Conservation (phyloP, 495 filamentous ascomycete genomes). For the Podospora pseudopauciseta region DNA sequence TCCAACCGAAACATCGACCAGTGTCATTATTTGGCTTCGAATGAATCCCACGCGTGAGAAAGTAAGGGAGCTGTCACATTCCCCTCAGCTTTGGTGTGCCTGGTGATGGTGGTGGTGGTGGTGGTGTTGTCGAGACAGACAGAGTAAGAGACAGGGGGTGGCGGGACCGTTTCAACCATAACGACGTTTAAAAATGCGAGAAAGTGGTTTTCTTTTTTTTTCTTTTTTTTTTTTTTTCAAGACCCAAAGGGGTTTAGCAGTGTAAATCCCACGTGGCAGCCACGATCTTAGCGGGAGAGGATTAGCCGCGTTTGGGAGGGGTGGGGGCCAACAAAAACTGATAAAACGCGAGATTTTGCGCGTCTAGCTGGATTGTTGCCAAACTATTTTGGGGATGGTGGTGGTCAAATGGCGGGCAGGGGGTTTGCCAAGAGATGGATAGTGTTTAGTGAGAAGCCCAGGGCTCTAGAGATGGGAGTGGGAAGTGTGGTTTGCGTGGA, state of each 20-base stretch:
- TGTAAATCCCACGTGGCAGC: constrained; percentile 4
- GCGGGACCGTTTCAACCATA: neutral
- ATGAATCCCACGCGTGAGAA: too few species aligned
- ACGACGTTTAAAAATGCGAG: too few species aligned
- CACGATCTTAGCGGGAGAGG: neutral
- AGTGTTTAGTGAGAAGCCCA: too few species aligned
- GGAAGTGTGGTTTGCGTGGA: too few species aligned
- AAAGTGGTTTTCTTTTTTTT: neutral
- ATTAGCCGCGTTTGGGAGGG: constrained; percentile 3
- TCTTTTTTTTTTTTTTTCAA: neutral
- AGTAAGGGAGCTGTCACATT: too few species aligned
- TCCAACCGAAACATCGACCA: too few species aligned
- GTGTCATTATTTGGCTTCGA: too few species aligned
- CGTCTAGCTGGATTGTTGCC: too few species aligned
- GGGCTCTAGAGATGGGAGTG: too few species aligned
- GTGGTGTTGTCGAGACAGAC: neutral
- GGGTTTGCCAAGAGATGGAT: too few species aligned
- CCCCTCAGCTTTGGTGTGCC: too few species aligned
- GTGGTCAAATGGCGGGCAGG: too few species aligned
- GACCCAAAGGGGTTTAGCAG: neutral
- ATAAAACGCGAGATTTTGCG: neutral
- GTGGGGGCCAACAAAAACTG: neutral
- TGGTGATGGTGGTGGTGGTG: neutral
- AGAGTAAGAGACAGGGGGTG: neutral
- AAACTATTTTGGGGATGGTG: neutral